These are phyloP conservation scores for Boechera stricta DNA, from an alignment of 345 rosid species.

Conservation along the genomic window DNA sequence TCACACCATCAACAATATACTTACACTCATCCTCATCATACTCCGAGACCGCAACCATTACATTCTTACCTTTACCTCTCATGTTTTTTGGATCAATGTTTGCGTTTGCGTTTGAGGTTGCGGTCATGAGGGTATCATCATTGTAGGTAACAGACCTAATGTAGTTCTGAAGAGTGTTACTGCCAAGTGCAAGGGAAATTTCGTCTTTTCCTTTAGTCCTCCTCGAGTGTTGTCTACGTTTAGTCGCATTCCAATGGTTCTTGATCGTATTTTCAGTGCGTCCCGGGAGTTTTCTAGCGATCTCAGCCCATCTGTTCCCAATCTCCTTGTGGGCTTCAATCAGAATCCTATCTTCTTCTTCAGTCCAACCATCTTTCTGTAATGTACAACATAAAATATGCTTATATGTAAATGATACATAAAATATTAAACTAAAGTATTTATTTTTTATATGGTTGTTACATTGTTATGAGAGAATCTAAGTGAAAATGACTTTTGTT, in stretches of 20 bases:
- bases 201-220: slow-evolving; percentile 46
- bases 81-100: background rate
- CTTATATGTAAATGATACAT: background rate
- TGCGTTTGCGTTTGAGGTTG: background rate
- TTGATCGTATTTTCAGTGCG: slow-evolving; percentile 70
- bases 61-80: slow-evolving; percentile 27
- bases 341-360: slow-evolving; percentile 55
- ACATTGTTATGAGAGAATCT: slow-evolving; percentile 27
- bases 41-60: background rate
- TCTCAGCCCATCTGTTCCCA: slow-evolving; percentile 81
- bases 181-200: slow-evolving; percentile 20
- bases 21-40: slow-evolving; percentile 2
- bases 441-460: slow-evolving; percentile 1
- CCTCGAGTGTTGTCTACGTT: slow-evolving; percentile 53
- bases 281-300: slow-evolving; percentile 61
- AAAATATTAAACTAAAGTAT: background rate
- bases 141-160: slow-evolving; percentile 39
- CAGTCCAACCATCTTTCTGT: slow-evolving; percentile 79
- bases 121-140: background rate
- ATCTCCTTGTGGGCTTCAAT: slow-evolving; percentile 53
- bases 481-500: slow-evolving; percentile 18
- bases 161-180: slow-evolving; percentile 42
- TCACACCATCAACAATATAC: slow-evolving; percentile 35
- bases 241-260: slow-evolving; percentile 65
- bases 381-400: slow-evolving; percentile 4